Percentiles rank a stretch among this genome's conserved stretches.
phyloP scores from a whole-genome alignment of 345 rosid species.

The Murraya koenigii region DNA sequence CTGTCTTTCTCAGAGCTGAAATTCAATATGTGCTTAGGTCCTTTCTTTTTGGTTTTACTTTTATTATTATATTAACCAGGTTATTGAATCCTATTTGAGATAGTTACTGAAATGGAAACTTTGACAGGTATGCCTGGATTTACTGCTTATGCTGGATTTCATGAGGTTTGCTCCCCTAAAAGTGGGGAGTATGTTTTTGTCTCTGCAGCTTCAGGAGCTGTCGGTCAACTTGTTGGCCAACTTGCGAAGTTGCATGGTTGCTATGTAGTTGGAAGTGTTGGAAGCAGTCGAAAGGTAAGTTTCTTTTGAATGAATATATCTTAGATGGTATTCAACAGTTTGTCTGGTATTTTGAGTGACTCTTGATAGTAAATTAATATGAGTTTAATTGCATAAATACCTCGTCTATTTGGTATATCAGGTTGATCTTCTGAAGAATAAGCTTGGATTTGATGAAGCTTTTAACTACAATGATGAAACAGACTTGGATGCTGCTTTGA shows the following conservation, averaged over 20 bases:
- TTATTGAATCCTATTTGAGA: not conserved
- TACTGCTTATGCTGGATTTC: conserved; percentile 70
- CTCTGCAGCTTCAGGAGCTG: conserved; percentile 77
- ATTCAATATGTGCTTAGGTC: not conserved
- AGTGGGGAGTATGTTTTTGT: conserved; percentile 59
- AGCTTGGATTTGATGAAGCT: conserved; percentile 71
- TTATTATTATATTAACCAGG: not conserved
- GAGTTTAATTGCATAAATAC: not conserved
- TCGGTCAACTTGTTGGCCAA: conserved; percentile 81
- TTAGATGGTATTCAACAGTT: not conserved
- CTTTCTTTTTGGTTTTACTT: not conserved
- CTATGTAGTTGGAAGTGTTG: conserved; percentile 71
- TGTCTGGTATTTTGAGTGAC: not conserved
- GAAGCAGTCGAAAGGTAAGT: conserved; percentile 50
- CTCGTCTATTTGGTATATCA: conserved; percentile 15
- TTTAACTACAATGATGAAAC: conserved; percentile 72
- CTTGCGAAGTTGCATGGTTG: conserved; percentile 74
- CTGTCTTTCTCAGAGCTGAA: not conserved
- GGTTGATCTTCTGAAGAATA: conserved; percentile 60
- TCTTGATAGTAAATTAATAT: not conserved
- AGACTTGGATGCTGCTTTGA: conserved; percentile 52
- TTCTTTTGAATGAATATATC: not conserved
- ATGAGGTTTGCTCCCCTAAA: conserved; percentile 61
- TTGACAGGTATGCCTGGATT: conserved; percentile 70
- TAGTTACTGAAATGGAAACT: not conserved